A percentile compares a stretch with the other conserved stretches of the same genome.
These are phyloP conservation scores for Loxodes magnus DNA, from an alignment of 73 alveolate genomes.

Conservation along the genomic window DNA sequence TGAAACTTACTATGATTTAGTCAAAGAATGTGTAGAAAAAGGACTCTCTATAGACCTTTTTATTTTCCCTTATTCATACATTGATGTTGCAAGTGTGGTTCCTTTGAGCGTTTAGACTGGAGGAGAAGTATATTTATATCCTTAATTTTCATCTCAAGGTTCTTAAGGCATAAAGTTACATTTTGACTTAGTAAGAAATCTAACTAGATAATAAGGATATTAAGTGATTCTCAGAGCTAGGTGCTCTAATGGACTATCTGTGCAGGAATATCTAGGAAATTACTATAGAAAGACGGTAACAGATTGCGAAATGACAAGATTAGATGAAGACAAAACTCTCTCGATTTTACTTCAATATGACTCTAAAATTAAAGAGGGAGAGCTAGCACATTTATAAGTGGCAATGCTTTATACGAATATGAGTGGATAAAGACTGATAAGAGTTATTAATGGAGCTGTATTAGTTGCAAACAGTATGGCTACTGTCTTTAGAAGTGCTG, in stretches of 20 bases:
- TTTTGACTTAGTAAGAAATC: conserved; percentile 15
- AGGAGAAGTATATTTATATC: conserved; percentile 5
- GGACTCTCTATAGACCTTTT: conserved; percentile 6
- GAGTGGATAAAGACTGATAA: conserved; percentile 32
- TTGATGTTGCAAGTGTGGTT: conserved; percentile 2
- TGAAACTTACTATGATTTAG: not conserved
- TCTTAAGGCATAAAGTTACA: conserved; percentile 1
- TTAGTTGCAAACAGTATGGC: conserved; percentile 13
- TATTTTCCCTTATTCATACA: not conserved
- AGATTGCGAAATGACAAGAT: conserved; percentile 32
- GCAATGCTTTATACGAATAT: conserved; percentile 42
- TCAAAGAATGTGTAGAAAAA: not conserved
- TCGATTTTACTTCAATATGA: conserved; percentile 27
- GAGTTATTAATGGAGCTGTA: conserved; percentile 25
- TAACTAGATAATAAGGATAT: conserved; percentile 28
- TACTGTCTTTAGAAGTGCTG: conserved; percentile 23
- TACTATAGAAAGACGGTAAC: conserved; percentile 14
- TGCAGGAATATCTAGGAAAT: conserved; percentile 30
- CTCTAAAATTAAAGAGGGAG: conserved; percentile 20
- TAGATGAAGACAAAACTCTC: conserved; percentile 48
- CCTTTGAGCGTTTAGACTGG: conserved; percentile 1
- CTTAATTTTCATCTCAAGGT: not conserved
- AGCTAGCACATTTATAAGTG: conserved; percentile 15
- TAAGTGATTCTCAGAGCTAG: conserved; percentile 37
- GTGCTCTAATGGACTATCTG: conserved; percentile 31